Base-by-base conservation (phyloP, 140 eudicot species). In the Bidens hawaiensis region DNA sequence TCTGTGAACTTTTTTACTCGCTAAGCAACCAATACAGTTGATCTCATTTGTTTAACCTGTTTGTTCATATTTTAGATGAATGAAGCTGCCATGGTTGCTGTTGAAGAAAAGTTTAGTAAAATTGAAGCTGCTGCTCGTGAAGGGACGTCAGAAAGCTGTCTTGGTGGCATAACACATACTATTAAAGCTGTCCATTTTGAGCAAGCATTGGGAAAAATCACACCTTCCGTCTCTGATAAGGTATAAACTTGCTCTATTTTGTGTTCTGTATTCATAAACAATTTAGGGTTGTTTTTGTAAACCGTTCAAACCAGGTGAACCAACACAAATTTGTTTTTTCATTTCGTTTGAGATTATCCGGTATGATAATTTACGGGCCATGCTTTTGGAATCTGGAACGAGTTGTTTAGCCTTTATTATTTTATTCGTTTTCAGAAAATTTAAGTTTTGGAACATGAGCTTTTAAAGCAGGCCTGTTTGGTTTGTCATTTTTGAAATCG, bases 181-280 rank as follows among this genome's bases (percentile, higher is more conserved):
- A 77, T 88, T 64, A 88, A 79, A 76, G 80, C 76, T 5, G 25
- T 4, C 30, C 96, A 88, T 79, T 88, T 88, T 73, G 74, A 68
- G 74, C 72, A 26, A 53, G 96, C 94, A 6, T 68, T 84, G 63
- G 38, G 62, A 48, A 82, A 72, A 75, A 71, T 79, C 28, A 15
- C 78, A 0, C 96, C 94, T 24, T 88, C 96, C 2, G 87, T 88
- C n/a, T 88, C 96, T 11, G 80, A 79, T 6, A 54, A 77, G 88
- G 96, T 87, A 74, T 33, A 47, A 48, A 16, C 53, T 49, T 14
- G 59, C 59, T 31, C 22, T 72, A 40, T 13, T 16, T 60, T 6
- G 28, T 64, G 27, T 62, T 7, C 3, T 16, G 17, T 52, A 33
- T 11, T 25, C 36, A 0, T 25, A 24, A 47, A 52, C 19, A 52